These are phyloP conservation scores for Pseudonitzschia multiseries DNA, from an alignment of 108 stramenopile species.

Conservation along the genomic window DNA sequence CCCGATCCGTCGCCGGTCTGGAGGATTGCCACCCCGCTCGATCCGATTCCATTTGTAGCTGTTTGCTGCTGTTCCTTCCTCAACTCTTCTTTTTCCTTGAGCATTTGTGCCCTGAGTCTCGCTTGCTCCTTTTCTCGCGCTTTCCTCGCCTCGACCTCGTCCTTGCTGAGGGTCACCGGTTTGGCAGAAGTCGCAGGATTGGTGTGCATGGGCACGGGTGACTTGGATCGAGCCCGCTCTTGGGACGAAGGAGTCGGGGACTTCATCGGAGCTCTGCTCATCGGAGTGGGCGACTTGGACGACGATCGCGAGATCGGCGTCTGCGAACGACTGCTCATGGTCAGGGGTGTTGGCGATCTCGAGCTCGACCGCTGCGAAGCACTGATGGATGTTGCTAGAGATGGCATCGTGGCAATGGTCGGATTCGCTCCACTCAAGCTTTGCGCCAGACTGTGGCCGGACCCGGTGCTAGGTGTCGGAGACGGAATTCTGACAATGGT, in stretches of 20 bases:
- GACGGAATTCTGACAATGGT: neutral
- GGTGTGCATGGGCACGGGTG: constrained; percentile 14
- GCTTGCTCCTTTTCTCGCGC: constrained; percentile 54
- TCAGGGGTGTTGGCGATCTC: neutral
- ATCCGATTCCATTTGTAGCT: constrained; percentile 45
- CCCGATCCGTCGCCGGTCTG: constrained; percentile 25
- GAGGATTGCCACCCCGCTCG: constrained; percentile 54
- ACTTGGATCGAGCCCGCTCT: neutral
- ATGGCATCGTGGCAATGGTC: constrained; percentile 1
- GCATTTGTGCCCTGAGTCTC: constrained; percentile 45
- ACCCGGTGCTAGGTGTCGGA: neutral
- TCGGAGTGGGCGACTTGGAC: constrained; percentile 21
- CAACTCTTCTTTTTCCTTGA: constrained; percentile 55
- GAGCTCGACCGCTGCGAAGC: neutral
- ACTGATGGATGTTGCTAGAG: neutral
- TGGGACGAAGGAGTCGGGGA: constrained; percentile 4
- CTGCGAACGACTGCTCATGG: constrained; percentile 4
- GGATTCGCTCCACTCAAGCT: neutral
- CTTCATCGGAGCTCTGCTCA: neutral
- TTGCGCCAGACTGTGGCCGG: neutral
- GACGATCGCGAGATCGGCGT: neutral
- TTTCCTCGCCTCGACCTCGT: constrained; percentile 40
- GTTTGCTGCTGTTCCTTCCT: constrained; percentile 20
- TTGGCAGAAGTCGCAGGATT: constrained; percentile 14
- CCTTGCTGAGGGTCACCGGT: constrained; percentile 27